These are phyloP conservation scores for Thelonectria discophora DNA, from an alignment of 2,329 filamentous ascomycete species.

Conservation along the genomic window DNA sequence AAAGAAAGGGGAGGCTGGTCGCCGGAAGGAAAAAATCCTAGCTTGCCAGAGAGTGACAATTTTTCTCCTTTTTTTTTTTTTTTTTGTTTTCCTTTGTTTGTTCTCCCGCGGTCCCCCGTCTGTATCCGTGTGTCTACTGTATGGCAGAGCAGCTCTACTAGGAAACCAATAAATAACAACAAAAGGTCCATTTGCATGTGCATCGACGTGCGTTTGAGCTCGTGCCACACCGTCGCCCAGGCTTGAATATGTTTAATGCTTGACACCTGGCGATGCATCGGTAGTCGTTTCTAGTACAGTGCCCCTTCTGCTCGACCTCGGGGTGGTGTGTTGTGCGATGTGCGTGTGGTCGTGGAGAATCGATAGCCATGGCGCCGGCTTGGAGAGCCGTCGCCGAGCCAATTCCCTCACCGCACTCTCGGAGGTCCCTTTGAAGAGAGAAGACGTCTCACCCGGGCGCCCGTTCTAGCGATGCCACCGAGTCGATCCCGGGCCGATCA, in stretches of 20 bases:
- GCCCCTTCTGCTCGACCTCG: neutral
- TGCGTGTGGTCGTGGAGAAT: slow-evolving; percentile 3
- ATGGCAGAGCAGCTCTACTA: slow-evolving; percentile 14
- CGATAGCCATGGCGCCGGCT: neutral
- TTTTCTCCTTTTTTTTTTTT: slow-evolving; percentile 10
- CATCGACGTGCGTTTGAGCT: slow-evolving; percentile 3
- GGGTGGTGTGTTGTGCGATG: slow-evolving; percentile 15
- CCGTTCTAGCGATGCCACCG: slow-evolving; percentile 13
- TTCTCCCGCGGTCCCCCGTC: slow-evolving; percentile 16
- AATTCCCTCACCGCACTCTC: slow-evolving; percentile 19
- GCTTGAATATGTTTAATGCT: slow-evolving; percentile 5
- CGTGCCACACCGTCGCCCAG: slow-evolving; percentile 1
- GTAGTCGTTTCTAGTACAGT: slow-evolving; percentile 21
- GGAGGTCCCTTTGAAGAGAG: neutral
- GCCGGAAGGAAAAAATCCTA: neutral
- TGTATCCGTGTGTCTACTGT: slow-evolving; percentile 34
- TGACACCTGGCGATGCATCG: slow-evolving; percentile 21
- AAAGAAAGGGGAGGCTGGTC: neutral
- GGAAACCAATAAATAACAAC: slow-evolving; percentile 12
- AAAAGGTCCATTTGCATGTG: slow-evolving; percentile 10
- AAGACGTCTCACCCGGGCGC: neutral
- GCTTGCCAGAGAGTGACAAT: neutral
- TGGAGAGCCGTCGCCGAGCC: neutral
- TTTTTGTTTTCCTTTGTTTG: slow-evolving; percentile 2
- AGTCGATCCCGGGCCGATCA: slow-evolving; percentile 17